A percentile compares a stretch with the other conserved stretches of the same genome.
phyloP scores from a whole-genome alignment of 2,329 filamentous ascomycete genomes.

The Talaromyces sp. region DNA sequence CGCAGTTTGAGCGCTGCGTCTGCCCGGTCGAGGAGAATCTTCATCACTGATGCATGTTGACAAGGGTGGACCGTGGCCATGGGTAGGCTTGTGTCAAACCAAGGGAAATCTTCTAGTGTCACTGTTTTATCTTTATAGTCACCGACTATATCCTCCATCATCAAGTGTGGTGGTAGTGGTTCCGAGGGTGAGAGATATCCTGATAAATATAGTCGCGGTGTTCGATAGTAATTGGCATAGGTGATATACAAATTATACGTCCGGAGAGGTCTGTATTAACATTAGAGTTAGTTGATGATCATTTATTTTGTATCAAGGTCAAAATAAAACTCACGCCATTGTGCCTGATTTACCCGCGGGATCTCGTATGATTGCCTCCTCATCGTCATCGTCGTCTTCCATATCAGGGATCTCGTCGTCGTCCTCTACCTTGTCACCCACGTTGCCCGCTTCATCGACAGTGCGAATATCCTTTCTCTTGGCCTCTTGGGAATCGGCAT shows the following conservation, averaged over 20 bases:
- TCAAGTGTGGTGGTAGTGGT: constrained; percentile 72
- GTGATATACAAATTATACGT: constrained; percentile 99
- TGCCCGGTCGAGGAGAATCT: constrained; percentile 88
- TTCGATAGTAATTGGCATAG: constrained; percentile 95
- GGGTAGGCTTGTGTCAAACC: constrained; percentile 85
- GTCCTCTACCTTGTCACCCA: constrained; percentile 65
- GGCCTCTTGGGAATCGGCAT: constrained; percentile 65
- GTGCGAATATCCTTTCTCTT: constrained; percentile 78
- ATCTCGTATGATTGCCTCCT: constrained; percentile 91
- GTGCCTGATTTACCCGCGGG: constrained; percentile 43
- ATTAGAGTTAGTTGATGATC: neutral
- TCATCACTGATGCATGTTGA: constrained; percentile 97
- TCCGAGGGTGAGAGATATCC: constrained; percentile 73
- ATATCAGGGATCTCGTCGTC: constrained; percentile 90
- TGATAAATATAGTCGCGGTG: constrained; percentile 88
- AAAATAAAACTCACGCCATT: constrained; percentile 46
- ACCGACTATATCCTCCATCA: constrained; percentile 96
- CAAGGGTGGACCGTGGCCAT: constrained; percentile 97
- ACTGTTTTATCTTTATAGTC: constrained; percentile 99
- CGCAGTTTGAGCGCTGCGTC: constrained; percentile 88
- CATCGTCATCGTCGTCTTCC: constrained; percentile 92
- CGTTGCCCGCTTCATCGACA: constrained; percentile 81
- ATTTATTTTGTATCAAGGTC: neutral
- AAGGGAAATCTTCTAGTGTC: constrained; percentile 94
- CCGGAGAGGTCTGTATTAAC: constrained; percentile 60